Conservation (phyloP, 306 rosid species). For the Heteromeles arbutifolia region DNA sequence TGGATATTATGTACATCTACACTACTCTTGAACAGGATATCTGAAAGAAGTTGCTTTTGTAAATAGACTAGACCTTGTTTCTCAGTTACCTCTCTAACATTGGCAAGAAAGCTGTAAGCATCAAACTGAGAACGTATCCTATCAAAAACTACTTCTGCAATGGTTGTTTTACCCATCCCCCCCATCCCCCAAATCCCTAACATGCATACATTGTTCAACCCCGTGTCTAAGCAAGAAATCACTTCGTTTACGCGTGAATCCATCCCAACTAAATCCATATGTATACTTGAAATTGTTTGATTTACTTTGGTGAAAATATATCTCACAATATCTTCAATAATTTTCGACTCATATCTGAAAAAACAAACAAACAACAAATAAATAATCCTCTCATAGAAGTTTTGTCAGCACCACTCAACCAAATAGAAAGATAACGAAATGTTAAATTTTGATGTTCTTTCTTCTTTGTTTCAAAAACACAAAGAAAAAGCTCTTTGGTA, state of each 20-base stretch:
- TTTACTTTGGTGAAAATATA: background rate
- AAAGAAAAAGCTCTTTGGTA: too few relatives aligned
- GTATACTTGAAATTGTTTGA: background rate
- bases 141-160: background rate
- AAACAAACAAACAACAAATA: background rate
- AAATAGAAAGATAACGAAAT: background rate
- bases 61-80: background rate
- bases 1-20: background rate
- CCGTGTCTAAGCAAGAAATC: background rate
- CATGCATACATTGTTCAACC: background rate
- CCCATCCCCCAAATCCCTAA: conserved; percentile 13
- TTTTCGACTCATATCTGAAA: background rate
- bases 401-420: background rate
- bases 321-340: background rate
- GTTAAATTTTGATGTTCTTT: background rate
- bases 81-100: background rate
- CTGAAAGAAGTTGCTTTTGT: conserved; percentile 2
- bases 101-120: background rate
- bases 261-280: background rate
- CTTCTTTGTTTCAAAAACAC: background rate
- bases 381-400: background rate
- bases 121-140: background rate
- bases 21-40: background rate
- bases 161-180: background rate
- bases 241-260: background rate